Conservation (phyloP, 164 flowering plant genomes). For the Stephania cephalantha region DNA sequence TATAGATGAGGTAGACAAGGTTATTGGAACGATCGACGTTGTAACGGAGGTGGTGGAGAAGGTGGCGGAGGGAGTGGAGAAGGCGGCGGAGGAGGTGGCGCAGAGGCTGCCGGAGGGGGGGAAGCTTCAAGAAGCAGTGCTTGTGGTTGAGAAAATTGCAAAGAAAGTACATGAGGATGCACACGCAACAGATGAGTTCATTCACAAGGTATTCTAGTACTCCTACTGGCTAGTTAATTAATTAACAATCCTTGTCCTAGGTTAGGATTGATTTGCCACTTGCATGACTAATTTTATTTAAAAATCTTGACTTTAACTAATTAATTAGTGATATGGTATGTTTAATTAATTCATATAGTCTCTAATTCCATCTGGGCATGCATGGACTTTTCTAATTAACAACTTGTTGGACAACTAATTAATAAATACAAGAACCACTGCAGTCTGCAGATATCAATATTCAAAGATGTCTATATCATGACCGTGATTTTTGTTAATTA, state of each 20-base stretch:
- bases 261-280: not conserved
- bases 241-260: not conserved
- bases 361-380: not conserved
- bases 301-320: not conserved
- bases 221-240: not conserved
- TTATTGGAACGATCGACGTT: conserved; percentile 24
- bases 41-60: conserved; percentile 33
- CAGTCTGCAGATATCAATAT: too few species aligned
- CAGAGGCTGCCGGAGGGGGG: conserved; percentile 36
- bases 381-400: not conserved
- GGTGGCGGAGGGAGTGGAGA: conserved; percentile 40
- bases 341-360: not conserved
- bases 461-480: too few species aligned
- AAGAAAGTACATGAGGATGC: conserved; percentile 30
- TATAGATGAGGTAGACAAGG: conserved; percentile 34
- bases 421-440: too few species aligned
- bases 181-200: conserved; percentile 16
- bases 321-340: too few species aligned
- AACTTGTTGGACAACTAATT: not conserved
- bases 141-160: conserved; percentile 30
- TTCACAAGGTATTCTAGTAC: conserved; percentile 33
- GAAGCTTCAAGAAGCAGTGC: conserved; percentile 21
- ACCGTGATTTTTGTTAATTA: too few species aligned
- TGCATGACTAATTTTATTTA: not conserved
- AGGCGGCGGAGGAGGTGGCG: conserved; percentile 32